Base-by-base conservation (phyloP, 495 filamentous ascomycete species). In the Melanomma pulvis-pyrius region DNA sequence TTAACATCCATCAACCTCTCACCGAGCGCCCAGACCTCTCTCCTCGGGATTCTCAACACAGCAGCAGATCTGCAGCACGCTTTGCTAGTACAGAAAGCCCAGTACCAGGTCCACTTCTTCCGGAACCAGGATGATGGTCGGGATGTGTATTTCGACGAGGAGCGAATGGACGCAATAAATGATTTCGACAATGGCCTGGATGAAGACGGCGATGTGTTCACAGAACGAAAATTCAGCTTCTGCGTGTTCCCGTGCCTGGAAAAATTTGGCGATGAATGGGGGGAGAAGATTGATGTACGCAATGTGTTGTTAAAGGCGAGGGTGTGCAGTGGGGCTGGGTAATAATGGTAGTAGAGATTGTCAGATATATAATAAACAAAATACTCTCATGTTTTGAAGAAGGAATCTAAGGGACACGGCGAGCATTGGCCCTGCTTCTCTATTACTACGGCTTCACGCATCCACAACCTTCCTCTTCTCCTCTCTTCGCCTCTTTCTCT, bases 241-340 rank as follows among this genome's bases (percentile, higher is more conserved):
- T 73, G 72, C 29, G 74, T 72, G 8, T 77, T 74, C 64, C 75
- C 75, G 6, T 62, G 54, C 8, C 36, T 77, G 4, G 68, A 72
- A 36, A 77, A 77, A 53, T 68, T 72, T 34, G 72, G 74, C 11
- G 63, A 77, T 39, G 74, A 74, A 50, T 46, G 36, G n/a, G 74
- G 74, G 17, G 70, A 72, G 19, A 68, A 71, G 19, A n/a, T 61
- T 15, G 59, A 73, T 8, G 36, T 75, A 1, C 53, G 65, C 0
- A 75, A 74, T 41, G 61, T 75, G 17, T 56, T 77, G 17, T 41
- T 75, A 44, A 73, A 73, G 49, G 72, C 74, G 12, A 73, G 68
- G 50, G 72, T 77, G 8, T 59, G 72, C 28, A 74, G 71, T 62
- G 54, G 39, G 22, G 60, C 51, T 1, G 61, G 47, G 8, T 63